Evolutionary conservation across 768 basidiomycete species (phyloP), one percentile per base, ranked within the genome.

Genomic region (Lepiota subincarnata): DNA sequence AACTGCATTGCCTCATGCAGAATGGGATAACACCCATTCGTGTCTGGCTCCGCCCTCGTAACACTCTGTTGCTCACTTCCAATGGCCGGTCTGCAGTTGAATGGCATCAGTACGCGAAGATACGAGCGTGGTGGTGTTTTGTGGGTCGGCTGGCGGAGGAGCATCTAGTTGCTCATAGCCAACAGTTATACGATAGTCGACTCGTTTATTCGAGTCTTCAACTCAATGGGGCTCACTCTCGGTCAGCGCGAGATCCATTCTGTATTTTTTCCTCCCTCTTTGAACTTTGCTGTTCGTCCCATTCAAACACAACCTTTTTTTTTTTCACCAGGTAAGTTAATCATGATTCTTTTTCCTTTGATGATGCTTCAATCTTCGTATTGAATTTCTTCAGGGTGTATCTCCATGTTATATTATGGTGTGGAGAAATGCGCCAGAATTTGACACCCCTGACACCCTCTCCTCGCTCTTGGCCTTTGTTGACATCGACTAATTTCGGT

Each of bases 371-470:
- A 65, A 69, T 67, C 66, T 71, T 73, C 59, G 38, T 46, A 55
- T 84, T 86, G 89, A 89, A 90, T 91, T 91, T 91, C 89, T 91
- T 91, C 89, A 90, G 74, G 89, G 89, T 83, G 85, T 70, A 87
- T 50, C 86, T 85, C 83, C 81, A 73, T 63, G 60, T 59, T 55
- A 49, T 56, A 54, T 61, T 58, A 53, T 54, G 26, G 59, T 38
- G 59, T 57, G 56, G 60, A 66, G 84, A 86, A 80, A 77, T 72
- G 88, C 88, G 87, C 86, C 89, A 86, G 64, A 81, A 78, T 47
- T 83, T 87, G 87, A 87, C 84, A 75, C 70, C 60, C 69, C 76
- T 79, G 76, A 79, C 31, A 1, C 55, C 49, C 55, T 55, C 50
- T 18, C 47, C 22, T 41, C 26, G 3, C 10, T 16, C 44, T 49